Evolutionary conservation across 2,329 filamentous ascomycete species (phyloP), one percentile per base, ranked within the genome.

Genomic region (Epichloe glyceriae): DNA sequence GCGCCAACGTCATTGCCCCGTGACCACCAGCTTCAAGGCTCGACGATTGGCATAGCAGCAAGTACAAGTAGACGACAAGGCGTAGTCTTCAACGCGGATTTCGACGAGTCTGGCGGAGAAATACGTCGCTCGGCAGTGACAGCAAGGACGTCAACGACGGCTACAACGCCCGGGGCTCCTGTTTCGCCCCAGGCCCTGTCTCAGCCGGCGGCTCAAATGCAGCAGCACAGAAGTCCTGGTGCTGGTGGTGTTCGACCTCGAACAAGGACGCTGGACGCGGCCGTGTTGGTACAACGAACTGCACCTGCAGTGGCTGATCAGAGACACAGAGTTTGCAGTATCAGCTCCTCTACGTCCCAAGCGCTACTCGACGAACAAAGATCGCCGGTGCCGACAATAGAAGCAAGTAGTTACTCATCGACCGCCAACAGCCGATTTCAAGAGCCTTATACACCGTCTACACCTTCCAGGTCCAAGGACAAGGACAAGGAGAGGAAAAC

Each of bases 251-350:
- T 73, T 50, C 70, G 78, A 43, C 75, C 76, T 35, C 72, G 78
- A 52, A 81, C 77, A 3, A 73, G 77, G 54, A 82, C 78, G 14
- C 72, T 82, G 68, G 78, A 81, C 57, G 72, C 73, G 42, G 69
- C 74, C 37, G 69, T 75, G 62, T 71, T 77, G 40, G 73, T 71
- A 50, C 71, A 75, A 45, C 62, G 64, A 48, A 63, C 62, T 17
- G 61, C 68, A 12, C 60, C 67, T 37, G 61, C 67, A n/a, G 57
- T 64, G 4, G 52, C 62, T 37, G 76, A 80, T 52, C 73, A 69
- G 57, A 76, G 84, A 48, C 78, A 82, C 58, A 76, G 84, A 48
- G 78, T 88, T 42, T 82, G 84, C 47, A 88, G 85, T 30, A 79
- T 88, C 58, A 82, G 84, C 57, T 83, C 82, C 37, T 74, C 80